A percentile compares a stretch with the other conserved stretches of the same genome.
Conservation (phyloP, 768 basidiomycete genomes). For the Auriscalpium microsporum region DNA sequence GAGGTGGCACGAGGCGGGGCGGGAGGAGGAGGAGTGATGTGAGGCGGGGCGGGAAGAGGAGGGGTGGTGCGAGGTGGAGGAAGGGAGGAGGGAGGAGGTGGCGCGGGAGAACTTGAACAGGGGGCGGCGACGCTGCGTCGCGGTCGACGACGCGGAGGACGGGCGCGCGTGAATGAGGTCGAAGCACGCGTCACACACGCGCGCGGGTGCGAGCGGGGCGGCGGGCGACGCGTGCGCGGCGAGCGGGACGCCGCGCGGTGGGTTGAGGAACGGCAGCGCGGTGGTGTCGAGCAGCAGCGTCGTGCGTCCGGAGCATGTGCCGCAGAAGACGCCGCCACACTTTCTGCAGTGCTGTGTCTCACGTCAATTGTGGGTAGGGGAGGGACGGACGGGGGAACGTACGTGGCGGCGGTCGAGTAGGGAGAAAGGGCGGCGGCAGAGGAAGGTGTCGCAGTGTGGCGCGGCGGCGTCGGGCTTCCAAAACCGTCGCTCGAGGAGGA, state of each 20-base stretch:
- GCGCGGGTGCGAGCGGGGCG: constrained; percentile 47
- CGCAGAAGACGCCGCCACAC: constrained; percentile 74
- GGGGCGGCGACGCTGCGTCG: constrained; percentile 31
- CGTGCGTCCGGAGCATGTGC: constrained; percentile 45
- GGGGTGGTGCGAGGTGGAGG: constrained; percentile 9
- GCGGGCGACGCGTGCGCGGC: constrained; percentile 43
- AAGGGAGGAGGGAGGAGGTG: too few relatives aligned
- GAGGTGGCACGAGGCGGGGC: too few relatives aligned
- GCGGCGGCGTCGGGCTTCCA: constrained; percentile 75
- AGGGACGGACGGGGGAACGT: constrained; percentile 38
- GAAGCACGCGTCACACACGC: constrained; percentile 73
- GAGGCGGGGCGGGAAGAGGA: constrained; percentile 17
- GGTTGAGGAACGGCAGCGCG: constrained; percentile 58
- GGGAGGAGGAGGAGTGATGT: constrained; percentile 21
- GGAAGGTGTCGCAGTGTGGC: constrained; percentile 61
- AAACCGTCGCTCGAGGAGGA: constrained; percentile 55
- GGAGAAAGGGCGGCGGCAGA: constrained; percentile 57
- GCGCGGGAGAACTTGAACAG: constrained; percentile 16
- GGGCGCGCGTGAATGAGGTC: constrained; percentile 59
- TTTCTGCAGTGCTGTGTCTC: constrained; percentile 84
- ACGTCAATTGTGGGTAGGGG: constrained; percentile 56
- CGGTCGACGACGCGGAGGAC: constrained; percentile 42
- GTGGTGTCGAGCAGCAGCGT: constrained; percentile 70
- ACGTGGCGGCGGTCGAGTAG: constrained; percentile 72
- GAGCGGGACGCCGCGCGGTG: constrained; percentile 59